phyloP scores from a whole-genome alignment of 1,284 basidiomycete genomes.

The Ceratobasidium sp. region DNA sequence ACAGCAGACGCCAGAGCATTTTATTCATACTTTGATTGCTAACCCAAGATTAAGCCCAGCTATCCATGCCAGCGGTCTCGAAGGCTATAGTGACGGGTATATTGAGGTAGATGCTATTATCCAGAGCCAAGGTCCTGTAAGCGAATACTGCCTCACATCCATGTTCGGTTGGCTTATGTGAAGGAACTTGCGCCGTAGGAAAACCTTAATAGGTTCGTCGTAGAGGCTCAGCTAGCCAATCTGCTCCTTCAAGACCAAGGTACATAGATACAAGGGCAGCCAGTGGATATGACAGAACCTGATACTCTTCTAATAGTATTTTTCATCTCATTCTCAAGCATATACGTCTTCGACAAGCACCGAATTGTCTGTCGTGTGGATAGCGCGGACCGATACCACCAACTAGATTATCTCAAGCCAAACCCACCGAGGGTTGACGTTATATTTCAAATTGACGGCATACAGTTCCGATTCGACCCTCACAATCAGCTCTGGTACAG shows the following conservation, averaged over 20 bases:
- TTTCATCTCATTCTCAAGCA: slow-evolving; percentile 15
- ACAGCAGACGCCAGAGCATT: too few species aligned
- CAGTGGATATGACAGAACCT: background rate
- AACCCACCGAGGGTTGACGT: slow-evolving; percentile 17
- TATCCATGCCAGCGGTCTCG: too few species aligned
- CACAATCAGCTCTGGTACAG: background rate
- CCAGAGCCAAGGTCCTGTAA: too few species aligned
- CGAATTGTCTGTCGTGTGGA: slow-evolving; percentile 19
- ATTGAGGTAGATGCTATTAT: too few species aligned
- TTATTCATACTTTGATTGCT: too few species aligned
- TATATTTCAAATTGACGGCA: background rate
- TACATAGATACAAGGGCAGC: too few species aligned
- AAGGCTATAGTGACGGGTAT: too few species aligned
- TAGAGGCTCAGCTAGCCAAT: background rate
- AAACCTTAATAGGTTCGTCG: background rate
- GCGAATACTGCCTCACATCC: too few species aligned
- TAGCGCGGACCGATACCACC: background rate
- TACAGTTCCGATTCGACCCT: slow-evolving; percentile 24
- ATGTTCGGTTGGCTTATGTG: too few species aligned
- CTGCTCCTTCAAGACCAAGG: background rate
- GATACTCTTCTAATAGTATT: background rate
- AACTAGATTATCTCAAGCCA: background rate
- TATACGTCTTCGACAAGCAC: slow-evolving; percentile 25
- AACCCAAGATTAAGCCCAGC: too few species aligned
- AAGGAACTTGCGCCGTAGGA: too few species aligned